These are phyloP conservation scores for Verticillium dahliae DNA, from an alignment of 2,329 filamentous ascomycete species.

Conservation along the genomic window DNA sequence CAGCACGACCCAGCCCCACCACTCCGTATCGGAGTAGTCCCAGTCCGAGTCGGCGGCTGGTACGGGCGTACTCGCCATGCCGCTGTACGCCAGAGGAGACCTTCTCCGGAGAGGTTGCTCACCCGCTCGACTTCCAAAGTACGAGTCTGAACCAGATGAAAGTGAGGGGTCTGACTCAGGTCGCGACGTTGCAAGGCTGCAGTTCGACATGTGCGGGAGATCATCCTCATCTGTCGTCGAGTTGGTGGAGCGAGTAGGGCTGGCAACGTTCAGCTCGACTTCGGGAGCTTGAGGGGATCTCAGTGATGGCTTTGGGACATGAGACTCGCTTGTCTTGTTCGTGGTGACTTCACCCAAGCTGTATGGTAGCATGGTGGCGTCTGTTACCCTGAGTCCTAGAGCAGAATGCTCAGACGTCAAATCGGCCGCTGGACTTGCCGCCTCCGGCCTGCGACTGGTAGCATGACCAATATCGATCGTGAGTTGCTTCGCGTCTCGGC, in stretches of 20 bases:
- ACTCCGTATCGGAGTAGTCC: constrained; percentile 93
- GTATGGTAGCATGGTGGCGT: constrained; percentile 22
- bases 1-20: constrained; percentile 96
- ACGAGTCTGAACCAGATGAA: constrained; percentile 57
- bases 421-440: background rate
- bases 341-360: constrained; percentile 33
- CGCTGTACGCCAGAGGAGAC: constrained; percentile 50
- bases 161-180: constrained; percentile 28
- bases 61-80: constrained; percentile 41
- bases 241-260: constrained; percentile 53
- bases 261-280: constrained; percentile 27
- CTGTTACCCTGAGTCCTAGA: constrained; percentile 40
- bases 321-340: constrained; percentile 20
- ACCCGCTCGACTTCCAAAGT: constrained; percentile 41
- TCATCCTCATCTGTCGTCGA: constrained; percentile 79
- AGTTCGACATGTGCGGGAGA: constrained; percentile 54
- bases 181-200: constrained; percentile 34
- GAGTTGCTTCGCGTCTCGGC: constrained; percentile 42
- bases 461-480: constrained; percentile 32
- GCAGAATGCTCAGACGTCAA: constrained; percentile 17
- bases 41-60: constrained; percentile 52
- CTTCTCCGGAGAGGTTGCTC: constrained; percentile 32
- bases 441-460: constrained; percentile 4
- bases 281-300: constrained; percentile 13
- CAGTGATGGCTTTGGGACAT: constrained; percentile 12